Conservation (phyloP, 2,329 filamentous ascomycete species). For the Exserohilum turcica region DNA sequence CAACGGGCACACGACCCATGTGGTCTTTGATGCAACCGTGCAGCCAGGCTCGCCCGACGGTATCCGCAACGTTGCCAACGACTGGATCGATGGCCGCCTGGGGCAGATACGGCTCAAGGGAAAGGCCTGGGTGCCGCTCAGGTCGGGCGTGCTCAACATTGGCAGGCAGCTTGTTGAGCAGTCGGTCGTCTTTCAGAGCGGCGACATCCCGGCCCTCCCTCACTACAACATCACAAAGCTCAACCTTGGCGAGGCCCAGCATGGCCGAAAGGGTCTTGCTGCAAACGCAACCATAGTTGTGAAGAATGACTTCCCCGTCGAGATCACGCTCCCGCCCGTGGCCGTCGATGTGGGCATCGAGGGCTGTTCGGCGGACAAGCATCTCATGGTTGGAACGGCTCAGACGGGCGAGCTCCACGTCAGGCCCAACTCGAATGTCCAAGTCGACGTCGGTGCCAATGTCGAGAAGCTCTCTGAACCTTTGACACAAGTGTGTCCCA, state of each 20-base stretch:
- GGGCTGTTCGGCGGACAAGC: constrained; percentile 75
- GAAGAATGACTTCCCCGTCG: constrained; percentile 78
- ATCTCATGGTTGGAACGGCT: constrained; percentile 79
- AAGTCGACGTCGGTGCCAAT: constrained; percentile 71
- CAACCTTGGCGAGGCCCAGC: constrained; percentile 73
- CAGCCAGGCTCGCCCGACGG: constrained; percentile 76
- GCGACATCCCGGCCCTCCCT: constrained; percentile 76
- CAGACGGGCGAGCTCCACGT: constrained; percentile 70
- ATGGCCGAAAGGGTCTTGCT: constrained; percentile 68
- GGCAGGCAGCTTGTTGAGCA: constrained; percentile 78
- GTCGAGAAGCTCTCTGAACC: constrained; percentile 75
- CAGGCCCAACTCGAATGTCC: constrained; percentile 69
- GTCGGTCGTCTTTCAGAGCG: constrained; percentile 75
- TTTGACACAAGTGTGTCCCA: constrained; percentile 75
- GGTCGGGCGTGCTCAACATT: constrained; percentile 77
- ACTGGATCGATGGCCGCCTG: constrained; percentile 83
- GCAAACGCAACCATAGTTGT: constrained; percentile 77
- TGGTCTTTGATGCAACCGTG: constrained; percentile 81
- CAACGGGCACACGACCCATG: constrained; percentile 74
- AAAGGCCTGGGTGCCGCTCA: constrained; percentile 73
- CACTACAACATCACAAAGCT: constrained; percentile 81
- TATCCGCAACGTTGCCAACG: constrained; percentile 79
- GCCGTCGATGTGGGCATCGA: constrained; percentile 84
- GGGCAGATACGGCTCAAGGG: constrained; percentile 73
- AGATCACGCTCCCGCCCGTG: constrained; percentile 76